These are phyloP conservation scores for Cercospora zeina DNA, from an alignment of 2,329 filamentous ascomycete genomes.

Conservation along the genomic window DNA sequence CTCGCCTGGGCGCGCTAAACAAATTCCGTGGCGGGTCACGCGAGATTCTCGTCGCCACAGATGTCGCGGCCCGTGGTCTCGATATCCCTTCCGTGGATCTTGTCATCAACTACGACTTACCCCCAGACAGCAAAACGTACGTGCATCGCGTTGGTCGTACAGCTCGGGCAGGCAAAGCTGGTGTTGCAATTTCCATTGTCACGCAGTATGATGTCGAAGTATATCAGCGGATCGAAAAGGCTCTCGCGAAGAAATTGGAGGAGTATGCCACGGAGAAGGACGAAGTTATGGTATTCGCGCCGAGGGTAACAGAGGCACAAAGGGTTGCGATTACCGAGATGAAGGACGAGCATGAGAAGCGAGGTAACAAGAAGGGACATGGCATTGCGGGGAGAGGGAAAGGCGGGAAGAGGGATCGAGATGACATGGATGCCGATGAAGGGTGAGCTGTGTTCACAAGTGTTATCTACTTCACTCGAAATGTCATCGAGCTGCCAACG, in stretches of 20 bases:
- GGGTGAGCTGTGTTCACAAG: slow-evolving; percentile 42
- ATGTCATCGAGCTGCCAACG: too few species aligned
- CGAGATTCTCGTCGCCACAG: slow-evolving; percentile 86
- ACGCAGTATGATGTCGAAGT: slow-evolving; percentile 87
- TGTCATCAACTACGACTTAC: slow-evolving; percentile 82
- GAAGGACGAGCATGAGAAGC: slow-evolving; percentile 74
- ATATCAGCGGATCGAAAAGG: slow-evolving; percentile 77
- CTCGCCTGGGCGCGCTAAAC: slow-evolving; percentile 80
- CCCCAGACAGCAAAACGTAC: slow-evolving; percentile 84
- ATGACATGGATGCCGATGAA: slow-evolving; percentile 76
- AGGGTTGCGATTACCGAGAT: slow-evolving; percentile 75
- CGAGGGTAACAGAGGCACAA: slow-evolving; percentile 80
- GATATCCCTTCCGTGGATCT: slow-evolving; percentile 91
- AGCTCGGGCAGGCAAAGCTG: slow-evolving; percentile 80
- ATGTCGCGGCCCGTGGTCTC: slow-evolving; percentile 88
- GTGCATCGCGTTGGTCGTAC: slow-evolving; percentile 88
- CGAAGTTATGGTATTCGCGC: slow-evolving; percentile 78
- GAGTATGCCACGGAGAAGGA: slow-evolving; percentile 73
- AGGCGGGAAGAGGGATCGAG: slow-evolving; percentile 57
- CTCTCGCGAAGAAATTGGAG: slow-evolving; percentile 72
- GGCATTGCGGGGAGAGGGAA: slow-evolving; percentile 53
- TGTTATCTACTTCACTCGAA: not conserved
- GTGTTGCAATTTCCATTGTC: slow-evolving; percentile 75
- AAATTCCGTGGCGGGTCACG: slow-evolving; percentile 83
- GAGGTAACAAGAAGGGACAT: slow-evolving; percentile 55